phyloP scores from a whole-genome alignment of 306 rosid species.

The Lathyrus tuberosus region DNA sequence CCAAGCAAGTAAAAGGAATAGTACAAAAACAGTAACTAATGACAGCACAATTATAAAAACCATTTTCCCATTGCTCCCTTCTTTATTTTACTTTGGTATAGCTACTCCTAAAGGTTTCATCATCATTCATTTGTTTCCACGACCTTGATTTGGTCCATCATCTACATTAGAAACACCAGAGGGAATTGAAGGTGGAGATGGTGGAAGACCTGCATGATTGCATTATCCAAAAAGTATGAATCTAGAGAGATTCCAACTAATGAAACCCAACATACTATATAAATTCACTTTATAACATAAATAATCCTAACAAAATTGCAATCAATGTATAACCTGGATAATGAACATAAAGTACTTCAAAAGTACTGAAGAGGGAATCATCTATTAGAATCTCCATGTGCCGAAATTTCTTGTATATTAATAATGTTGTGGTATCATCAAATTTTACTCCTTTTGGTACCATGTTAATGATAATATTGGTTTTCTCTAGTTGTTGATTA shows the following conservation, averaged over 20 bases:
- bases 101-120: conserved; percentile 89
- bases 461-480: conserved; percentile 74
- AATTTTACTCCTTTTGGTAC: conserved; percentile 63
- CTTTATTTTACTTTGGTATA: conserved; percentile 60
- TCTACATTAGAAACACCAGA: conserved; percentile 56
- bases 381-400: conserved; percentile 58
- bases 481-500: conserved; percentile 72
- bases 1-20: conserved; percentile 70
- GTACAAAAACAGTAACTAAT: conserved; percentile 64
- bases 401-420: conserved; percentile 79
- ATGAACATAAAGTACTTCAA: conserved; percentile 76
- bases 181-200: conserved; percentile 83
- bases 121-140: conserved; percentile 52
- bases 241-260: no score
- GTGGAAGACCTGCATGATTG: no score
- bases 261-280: no score
- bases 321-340: no score
- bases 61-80: conserved; percentile 54
- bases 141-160: conserved; percentile 59
- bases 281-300: no score
- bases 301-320: conserved; percentile 38
- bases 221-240: no score
- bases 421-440: conserved; percentile 59
- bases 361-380: conserved; percentile 69
- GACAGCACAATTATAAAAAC: conserved; percentile 62